Conservation (phyloP, 208 protist genomes). For the Crithidia sp. region DNA sequence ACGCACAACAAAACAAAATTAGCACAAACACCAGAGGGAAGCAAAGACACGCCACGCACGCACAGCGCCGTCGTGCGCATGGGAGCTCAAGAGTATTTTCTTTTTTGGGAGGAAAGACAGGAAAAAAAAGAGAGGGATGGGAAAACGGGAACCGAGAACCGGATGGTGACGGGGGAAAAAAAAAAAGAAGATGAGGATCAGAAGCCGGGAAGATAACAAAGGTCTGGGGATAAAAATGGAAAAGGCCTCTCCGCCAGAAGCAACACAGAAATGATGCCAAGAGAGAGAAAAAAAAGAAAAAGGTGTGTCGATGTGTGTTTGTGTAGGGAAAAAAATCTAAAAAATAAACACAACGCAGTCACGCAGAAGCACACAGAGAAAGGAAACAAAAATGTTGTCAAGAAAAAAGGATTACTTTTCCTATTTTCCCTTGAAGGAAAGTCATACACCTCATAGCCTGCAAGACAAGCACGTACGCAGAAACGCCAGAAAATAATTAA, state of each 20-base stretch:
- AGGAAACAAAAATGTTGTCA: not conserved
- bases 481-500: too few species aligned
- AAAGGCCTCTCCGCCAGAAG: not conserved
- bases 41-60: too few species aligned
- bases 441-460: too few species aligned
- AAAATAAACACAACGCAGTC: too few species aligned
- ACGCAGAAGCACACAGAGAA: too few species aligned
- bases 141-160: constrained; percentile 8
- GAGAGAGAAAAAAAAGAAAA: not conserved
- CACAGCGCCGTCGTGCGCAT: too few species aligned
- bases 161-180: not conserved
- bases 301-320: not conserved
- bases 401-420: not conserved
- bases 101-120: too few species aligned
- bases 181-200: constrained; percentile 1
- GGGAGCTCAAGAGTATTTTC: too few species aligned
- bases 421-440: not conserved
- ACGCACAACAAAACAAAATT: too few species aligned
- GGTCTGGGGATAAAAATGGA: not conserved
- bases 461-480: too few species aligned
- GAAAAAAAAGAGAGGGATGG: constrained; percentile 3
- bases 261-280: not conserved
- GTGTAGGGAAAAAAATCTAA: too few species aligned
- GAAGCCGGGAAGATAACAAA: not conserved
- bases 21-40: too few species aligned